phyloP scores from a whole-genome alignment of 139 green algal species.

The Chlamydomonas sp. region DNA sequence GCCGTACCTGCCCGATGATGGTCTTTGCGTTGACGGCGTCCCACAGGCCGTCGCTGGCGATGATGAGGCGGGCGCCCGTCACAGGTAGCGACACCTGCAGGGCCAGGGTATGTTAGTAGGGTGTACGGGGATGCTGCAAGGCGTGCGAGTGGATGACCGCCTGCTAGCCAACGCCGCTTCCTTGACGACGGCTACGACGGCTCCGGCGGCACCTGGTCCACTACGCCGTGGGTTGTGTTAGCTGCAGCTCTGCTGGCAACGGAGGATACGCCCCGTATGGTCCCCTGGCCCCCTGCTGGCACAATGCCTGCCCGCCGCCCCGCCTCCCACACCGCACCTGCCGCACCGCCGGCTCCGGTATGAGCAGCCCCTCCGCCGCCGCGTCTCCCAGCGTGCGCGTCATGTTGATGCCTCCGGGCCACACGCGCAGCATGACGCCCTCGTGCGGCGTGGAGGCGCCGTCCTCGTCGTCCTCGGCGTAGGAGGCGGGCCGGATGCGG shows the following conservation, averaged over 20 bases:
- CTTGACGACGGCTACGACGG: no score
- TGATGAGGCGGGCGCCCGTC: constrained; percentile 82
- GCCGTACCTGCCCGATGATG: constrained; percentile 49
- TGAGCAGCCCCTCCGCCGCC: constrained; percentile 48
- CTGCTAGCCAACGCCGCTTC: no score
- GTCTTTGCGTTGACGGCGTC: constrained; percentile 83
- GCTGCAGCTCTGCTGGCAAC: no score
- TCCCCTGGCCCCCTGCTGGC: no score
- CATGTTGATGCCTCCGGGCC: constrained; percentile 93
- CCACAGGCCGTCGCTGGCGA: constrained; percentile 94
- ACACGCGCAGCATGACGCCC: constrained; percentile 72
- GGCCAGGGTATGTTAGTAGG: no score
- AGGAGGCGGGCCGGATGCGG: constrained; percentile 26
- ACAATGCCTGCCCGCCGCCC: no score
- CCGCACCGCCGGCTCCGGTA: constrained; percentile 32
- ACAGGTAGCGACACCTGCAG: constrained; percentile 73
- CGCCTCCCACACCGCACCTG: constrained; percentile 12
- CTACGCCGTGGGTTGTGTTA: no score
- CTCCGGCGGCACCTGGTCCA: no score
- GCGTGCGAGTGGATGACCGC: no score
- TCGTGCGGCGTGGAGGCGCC: background rate
- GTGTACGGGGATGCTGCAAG: no score
- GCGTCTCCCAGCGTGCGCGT: constrained; percentile 81
- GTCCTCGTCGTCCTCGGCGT: constrained; percentile 14
- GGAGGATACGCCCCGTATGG: no score